Percentiles rank a stretch among this genome's conserved stretches.
Evolutionary conservation across 768 basidiomycete species (phyloP).

Genomic region (Boletales sp.): DNA sequence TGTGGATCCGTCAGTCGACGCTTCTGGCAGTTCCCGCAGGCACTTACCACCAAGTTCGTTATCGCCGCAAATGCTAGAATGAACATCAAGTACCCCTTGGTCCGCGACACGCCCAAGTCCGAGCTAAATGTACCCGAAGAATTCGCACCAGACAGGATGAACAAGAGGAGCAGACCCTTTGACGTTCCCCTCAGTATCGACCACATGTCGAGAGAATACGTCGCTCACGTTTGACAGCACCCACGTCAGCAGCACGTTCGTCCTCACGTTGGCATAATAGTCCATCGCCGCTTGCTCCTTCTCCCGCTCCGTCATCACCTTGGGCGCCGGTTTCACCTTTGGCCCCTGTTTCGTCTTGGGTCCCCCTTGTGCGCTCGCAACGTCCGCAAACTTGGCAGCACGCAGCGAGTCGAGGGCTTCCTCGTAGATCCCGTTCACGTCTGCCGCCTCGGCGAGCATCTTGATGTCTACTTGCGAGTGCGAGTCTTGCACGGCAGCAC

Average conservation of each 20-base stretch:
- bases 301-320: slow-evolving; percentile 46
- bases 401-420: slow-evolving; percentile 77
- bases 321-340: slow-evolving; percentile 14
- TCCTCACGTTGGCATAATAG: slow-evolving; percentile 85
- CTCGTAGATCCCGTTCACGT: slow-evolving; percentile 80
- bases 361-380: neutral
- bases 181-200: neutral
- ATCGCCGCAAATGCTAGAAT: slow-evolving; percentile 80
- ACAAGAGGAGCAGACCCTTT: slow-evolving; percentile 66
- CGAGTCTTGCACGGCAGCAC: slow-evolving; percentile 76
- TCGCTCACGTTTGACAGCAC: slow-evolving; percentile 73
- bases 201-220: neutral
- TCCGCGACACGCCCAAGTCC: slow-evolving; percentile 46
- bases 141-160: slow-evolving; percentile 60
- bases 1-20: slow-evolving; percentile 22
- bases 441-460: slow-evolving; percentile 75
- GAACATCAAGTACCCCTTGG: slow-evolving; percentile 75
- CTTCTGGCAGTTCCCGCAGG: neutral
- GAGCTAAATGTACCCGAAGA: slow-evolving; percentile 58
- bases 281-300: slow-evolving; percentile 74
- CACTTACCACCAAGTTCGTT: slow-evolving; percentile 57
- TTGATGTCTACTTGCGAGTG: slow-evolving; percentile 85
- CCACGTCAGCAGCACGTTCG: slow-evolving; percentile 80
- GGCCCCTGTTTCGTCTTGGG: slow-evolving; percentile 8
- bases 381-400: slow-evolving; percentile 42